Evolutionary conservation across 1,284 basidiomycete genomes (phyloP).

Genomic region (Naganishia sp.): DNA sequence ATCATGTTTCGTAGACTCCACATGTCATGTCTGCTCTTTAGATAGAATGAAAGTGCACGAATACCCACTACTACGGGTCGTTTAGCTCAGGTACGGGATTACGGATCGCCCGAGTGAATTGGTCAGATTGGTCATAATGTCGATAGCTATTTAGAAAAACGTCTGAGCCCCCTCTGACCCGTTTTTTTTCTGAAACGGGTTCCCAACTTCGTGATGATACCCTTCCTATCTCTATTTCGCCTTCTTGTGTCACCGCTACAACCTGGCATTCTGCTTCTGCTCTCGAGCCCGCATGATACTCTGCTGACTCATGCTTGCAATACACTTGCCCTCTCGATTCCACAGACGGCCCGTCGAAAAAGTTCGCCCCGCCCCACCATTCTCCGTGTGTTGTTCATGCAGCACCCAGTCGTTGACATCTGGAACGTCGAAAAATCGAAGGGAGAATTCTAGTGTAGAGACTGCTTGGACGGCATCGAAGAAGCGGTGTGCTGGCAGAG

Average conservation of each 20-base stretch:
- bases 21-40: too few relatives aligned
- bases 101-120: too few relatives aligned
- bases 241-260: not conserved
- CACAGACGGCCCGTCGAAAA: constrained; percentile 18
- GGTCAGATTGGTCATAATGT: too few relatives aligned
- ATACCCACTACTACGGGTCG: too few relatives aligned
- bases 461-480: constrained; percentile 16
- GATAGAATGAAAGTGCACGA: too few relatives aligned
- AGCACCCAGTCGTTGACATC: constrained; percentile 22
- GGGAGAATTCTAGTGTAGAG: constrained; percentile 22
- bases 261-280: not conserved
- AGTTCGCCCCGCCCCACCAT: constrained; percentile 8
- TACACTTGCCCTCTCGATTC: constrained; percentile 17
- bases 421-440: constrained; percentile 23
- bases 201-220: not conserved
- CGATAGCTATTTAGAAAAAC: too few relatives aligned
- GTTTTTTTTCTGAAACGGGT: too few relatives aligned
- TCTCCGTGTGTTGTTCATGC: constrained; percentile 27
- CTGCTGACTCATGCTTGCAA: constrained; percentile 27
- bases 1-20: too few relatives aligned
- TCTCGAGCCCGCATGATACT: constrained; percentile 17
- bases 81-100: too few relatives aligned
- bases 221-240: not conserved
- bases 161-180: too few relatives aligned
- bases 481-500: constrained; percentile 9